Evolutionary conservation across 768 basidiomycete genomes (phyloP), one percentile per base, ranked within the genome.

Genomic region (Boletus insuetus): DNA sequence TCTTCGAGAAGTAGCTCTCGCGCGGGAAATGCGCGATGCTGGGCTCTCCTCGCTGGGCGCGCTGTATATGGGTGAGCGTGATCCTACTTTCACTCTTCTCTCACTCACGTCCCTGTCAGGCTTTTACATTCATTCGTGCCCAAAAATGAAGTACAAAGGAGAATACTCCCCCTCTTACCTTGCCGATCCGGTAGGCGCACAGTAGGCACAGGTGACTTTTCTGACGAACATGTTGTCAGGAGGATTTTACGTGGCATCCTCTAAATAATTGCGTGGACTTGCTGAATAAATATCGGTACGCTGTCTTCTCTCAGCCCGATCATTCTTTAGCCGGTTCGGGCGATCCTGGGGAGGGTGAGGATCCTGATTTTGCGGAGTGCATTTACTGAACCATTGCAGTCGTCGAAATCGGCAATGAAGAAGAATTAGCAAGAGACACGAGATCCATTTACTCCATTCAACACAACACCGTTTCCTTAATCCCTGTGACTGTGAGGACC

Each of bases 91-190:
- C 20, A 40, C 51, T 17, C 19, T 22, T 24, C 26, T 31, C 46
- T 34, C 24, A 9, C 39, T 26, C 38, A 12, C 13, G 6, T 16
- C 7, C 17, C 10, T 11, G 24, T 62, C 46, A 97, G 95, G 95
- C 8, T 98, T 84, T 70, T 98, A 98, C 69, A 89, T 98, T 38
- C 82, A 97, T 62, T 84, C 89, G 3, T 98, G 95, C 66, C 82
- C 75, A 48, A 99, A 99, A 72, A 98, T 98, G 97, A 79, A 79
- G 52, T 98, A 99, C 73, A 99, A 99, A 65, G 94, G 86, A 29
- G 94, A 97, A 52, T 99, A 95, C 61, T 69, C 77, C 0, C 96
- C 96, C 0, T 97, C 95, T 3, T 92, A 82, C 59, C 79, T 98
- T 19, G 80, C 83, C 13, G 95, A 98, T 70, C 94, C 95, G 9